A percentile compares a stretch with the other conserved stretches of the same genome.
These are phyloP conservation scores for Truncatella angustata DNA, from an alignment of 2,329 filamentous ascomycete species.

Conservation along the genomic window DNA sequence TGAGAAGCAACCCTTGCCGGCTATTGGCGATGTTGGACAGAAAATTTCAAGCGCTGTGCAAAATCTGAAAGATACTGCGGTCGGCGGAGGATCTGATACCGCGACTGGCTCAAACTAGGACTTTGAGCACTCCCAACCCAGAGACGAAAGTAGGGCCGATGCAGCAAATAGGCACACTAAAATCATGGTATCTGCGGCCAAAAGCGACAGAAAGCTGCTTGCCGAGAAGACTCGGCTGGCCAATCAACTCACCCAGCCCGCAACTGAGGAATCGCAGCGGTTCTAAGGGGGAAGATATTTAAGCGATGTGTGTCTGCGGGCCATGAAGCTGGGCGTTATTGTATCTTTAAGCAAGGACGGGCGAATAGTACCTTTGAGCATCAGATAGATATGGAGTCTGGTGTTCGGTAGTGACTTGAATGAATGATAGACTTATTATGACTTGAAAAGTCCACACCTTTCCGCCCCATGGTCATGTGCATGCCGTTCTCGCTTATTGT, in stretches of 20 bases:
- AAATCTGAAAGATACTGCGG: background rate
- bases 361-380: too few species aligned
- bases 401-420: background rate
- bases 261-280: constrained; percentile 10
- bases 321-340: too few species aligned
- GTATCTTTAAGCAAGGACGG: too few species aligned
- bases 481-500: too few species aligned
- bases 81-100: background rate
- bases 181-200: background rate
- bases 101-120: background rate
- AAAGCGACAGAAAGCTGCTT: background rate
- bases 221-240: background rate
- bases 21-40: constrained; percentile 4
- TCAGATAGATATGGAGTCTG: background rate
- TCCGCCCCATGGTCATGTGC: too few species aligned
- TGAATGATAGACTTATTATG: background rate
- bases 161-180: background rate
- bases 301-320: too few species aligned
- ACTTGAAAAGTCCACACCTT: background rate
- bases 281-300: background rate
- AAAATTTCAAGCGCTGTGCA: background rate
- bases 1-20: constrained; percentile 16
- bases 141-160: constrained; percentile 6
- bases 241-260: background rate
- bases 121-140: background rate